Evolutionary conservation across 805 yeast genomes (phyloP).

Genomic region (Yamadazyma laniorum): DNA sequence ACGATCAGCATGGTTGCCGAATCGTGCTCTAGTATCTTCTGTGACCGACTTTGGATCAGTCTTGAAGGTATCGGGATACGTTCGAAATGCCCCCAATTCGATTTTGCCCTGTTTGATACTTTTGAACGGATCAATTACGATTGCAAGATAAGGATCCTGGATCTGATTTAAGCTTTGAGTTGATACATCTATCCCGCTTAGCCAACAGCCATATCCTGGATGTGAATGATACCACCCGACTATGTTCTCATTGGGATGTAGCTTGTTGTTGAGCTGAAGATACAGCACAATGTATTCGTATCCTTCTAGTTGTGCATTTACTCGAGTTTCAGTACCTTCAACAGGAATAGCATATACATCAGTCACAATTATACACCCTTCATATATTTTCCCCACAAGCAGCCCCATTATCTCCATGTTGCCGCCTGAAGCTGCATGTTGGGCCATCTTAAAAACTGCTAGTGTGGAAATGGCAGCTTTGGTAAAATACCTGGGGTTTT

Average conservation of each 20-base stretch:
- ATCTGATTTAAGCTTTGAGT: conserved; percentile 86
- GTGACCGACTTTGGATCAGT: conserved; percentile 18
- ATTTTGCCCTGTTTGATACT: conserved; percentile 61
- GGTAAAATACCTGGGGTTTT: conserved; percentile 58
- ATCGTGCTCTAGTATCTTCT: conserved; percentile 54
- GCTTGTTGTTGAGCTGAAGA: conserved; percentile 42
- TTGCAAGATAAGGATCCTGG: conserved; percentile 89
- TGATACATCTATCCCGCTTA: conserved; percentile 88
- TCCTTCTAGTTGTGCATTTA: conserved; percentile 90
- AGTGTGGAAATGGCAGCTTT: conserved; percentile 64
- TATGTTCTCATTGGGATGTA: conserved; percentile 58
- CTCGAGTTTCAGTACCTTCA: conserved; percentile 94
- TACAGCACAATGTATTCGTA: conserved; percentile 93
- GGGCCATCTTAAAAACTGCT: conserved; percentile 71
- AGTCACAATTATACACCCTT: conserved; percentile 58
- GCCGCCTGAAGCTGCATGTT: conserved; percentile 83
- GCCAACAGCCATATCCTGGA: conserved; percentile 97
- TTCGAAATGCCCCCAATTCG: conserved; percentile 87
- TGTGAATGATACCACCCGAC: conserved; percentile 98
- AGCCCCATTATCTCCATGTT: conserved; percentile 93
- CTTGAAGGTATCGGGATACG: conserved; percentile 46
- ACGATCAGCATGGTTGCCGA: conserved; percentile 66
- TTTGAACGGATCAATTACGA: conserved; percentile 82
- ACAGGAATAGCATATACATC: conserved; percentile 89
- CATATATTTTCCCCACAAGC: conserved; percentile 73